phyloP scores from a whole-genome alignment of 441 rosid species.

The Populus hybrid region DNA sequence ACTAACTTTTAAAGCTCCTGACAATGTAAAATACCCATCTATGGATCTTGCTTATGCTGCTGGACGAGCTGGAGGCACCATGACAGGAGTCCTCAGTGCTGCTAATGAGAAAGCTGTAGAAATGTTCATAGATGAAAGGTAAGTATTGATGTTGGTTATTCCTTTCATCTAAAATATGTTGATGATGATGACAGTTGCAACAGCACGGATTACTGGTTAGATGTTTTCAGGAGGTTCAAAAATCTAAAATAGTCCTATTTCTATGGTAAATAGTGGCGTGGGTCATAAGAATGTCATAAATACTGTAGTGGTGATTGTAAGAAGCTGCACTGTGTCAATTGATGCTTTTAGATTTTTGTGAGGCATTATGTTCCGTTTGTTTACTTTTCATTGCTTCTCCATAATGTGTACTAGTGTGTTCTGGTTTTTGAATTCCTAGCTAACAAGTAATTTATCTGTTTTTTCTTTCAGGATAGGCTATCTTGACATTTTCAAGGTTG shows the following conservation, averaged over 20 bases:
- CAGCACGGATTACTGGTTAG: background rate
- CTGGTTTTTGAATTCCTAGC: background rate
- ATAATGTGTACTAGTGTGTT: constrained; percentile 9
- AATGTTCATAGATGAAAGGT: constrained; percentile 84
- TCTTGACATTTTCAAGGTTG: constrained; percentile 86
- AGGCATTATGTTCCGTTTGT: background rate
- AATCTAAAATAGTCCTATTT: background rate
- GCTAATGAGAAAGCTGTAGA: constrained; percentile 95
- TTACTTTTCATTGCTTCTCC: constrained; percentile 58
- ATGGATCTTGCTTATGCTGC: constrained; percentile 94
- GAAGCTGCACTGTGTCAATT: background rate
- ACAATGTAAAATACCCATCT: constrained; percentile 85
- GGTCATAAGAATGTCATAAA: too few species aligned
- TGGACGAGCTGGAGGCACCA: constrained; percentile 92
- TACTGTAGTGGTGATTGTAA: background rate
- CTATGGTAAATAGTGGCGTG: background rate
- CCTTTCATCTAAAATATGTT: constrained; percentile 5
- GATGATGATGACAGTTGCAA: background rate
- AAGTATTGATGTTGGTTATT: constrained; percentile 42
- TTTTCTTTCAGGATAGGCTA: constrained; percentile 63
- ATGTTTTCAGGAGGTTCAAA: background rate
- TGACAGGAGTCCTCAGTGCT: constrained; percentile 97
- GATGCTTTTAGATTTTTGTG: background rate
- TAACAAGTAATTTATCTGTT: constrained; percentile 10
- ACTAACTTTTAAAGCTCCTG: constrained; percentile 79